phyloP scores from a whole-genome alignment of 495 filamentous ascomycete genomes.

The Aspergillus asperescens region DNA sequence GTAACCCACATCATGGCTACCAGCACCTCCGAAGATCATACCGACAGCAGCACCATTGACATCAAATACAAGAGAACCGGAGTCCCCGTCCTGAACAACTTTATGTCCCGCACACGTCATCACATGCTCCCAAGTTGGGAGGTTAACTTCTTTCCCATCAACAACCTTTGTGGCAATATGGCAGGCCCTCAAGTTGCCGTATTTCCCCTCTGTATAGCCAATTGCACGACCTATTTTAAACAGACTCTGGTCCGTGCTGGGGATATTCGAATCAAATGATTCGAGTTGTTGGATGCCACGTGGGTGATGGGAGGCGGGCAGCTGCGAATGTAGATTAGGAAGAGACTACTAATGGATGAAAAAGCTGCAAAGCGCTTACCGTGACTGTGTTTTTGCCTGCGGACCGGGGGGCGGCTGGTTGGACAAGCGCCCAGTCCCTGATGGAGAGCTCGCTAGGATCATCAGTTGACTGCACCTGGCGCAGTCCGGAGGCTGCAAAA shows the following conservation, averaged over 20 bases:
- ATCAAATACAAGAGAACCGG: background rate
- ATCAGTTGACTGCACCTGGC: background rate
- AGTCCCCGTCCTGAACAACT: background rate
- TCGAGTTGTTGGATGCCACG: background rate
- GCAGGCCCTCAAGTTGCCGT: background rate
- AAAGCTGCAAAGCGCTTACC: background rate
- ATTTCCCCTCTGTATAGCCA: background rate
- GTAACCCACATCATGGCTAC: background rate
- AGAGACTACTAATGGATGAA: background rate
- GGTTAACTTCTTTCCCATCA: background rate
- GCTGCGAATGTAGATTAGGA: background rate
- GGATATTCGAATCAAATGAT: background rate
- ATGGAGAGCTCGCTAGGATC: background rate
- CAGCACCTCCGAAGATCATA: background rate
- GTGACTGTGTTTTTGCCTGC: background rate
- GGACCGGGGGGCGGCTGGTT: background rate
- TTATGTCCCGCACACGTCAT: background rate
- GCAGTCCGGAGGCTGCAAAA: background rate
- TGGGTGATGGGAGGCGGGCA: background rate
- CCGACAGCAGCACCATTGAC: background rate
- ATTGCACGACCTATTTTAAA: background rate
- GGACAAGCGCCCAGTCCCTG: background rate
- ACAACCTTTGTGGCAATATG: background rate
- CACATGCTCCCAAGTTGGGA: background rate
- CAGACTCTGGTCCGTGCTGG: background rate